Evolutionary conservation across 176 grass and related monocot species (phyloP).

Genomic region (Cymbopogon citratus): DNA sequence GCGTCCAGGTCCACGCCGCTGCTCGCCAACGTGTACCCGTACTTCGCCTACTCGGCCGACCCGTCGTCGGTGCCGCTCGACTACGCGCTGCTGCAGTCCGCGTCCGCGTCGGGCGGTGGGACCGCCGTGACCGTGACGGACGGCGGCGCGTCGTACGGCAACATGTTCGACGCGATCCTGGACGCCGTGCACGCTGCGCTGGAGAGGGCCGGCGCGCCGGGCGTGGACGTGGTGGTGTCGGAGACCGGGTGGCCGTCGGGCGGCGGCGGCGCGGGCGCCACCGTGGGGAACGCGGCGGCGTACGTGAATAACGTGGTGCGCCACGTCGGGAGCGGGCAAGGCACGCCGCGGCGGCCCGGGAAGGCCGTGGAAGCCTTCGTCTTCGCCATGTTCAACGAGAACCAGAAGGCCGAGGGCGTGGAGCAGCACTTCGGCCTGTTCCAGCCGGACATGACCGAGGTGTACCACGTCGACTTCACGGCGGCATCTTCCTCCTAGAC

Average conservation of each 20-base stretch:
- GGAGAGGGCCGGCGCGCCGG: slow-evolving; percentile 49
- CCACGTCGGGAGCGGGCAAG: slow-evolving; percentile 39
- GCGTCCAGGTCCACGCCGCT: slow-evolving; percentile 42
- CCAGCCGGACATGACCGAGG: slow-evolving; percentile 79
- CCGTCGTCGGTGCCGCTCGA: slow-evolving; percentile 43
- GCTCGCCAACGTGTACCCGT: slow-evolving; percentile 66
- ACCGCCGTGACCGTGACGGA: slow-evolving; percentile 28
- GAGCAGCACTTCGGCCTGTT: slow-evolving; percentile 84
- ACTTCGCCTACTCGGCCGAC: slow-evolving; percentile 66
- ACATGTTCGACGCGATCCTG: slow-evolving; percentile 90
- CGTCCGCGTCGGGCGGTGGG: neutral
- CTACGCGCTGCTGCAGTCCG: slow-evolving; percentile 65
- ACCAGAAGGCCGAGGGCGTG: slow-evolving; percentile 69
- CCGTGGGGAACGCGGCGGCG: slow-evolving; percentile 59
- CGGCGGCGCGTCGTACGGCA: slow-evolving; percentile 42
- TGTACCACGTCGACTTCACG: slow-evolving; percentile 80
- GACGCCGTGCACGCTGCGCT: slow-evolving; percentile 71
- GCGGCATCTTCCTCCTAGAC: neutral
- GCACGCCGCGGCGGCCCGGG: slow-evolving; percentile 63
- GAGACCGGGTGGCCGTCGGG: slow-evolving; percentile 95
- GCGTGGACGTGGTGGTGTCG: slow-evolving; percentile 56
- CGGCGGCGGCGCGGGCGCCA: slow-evolving; percentile 47
- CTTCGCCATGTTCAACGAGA: slow-evolving; percentile 97
- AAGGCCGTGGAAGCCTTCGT: slow-evolving; percentile 77
- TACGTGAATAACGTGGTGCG: slow-evolving; percentile 72